phyloP scores from a whole-genome alignment of 2,329 filamentous ascomycete genomes.

The Phyllosticta citrichinensis region DNA sequence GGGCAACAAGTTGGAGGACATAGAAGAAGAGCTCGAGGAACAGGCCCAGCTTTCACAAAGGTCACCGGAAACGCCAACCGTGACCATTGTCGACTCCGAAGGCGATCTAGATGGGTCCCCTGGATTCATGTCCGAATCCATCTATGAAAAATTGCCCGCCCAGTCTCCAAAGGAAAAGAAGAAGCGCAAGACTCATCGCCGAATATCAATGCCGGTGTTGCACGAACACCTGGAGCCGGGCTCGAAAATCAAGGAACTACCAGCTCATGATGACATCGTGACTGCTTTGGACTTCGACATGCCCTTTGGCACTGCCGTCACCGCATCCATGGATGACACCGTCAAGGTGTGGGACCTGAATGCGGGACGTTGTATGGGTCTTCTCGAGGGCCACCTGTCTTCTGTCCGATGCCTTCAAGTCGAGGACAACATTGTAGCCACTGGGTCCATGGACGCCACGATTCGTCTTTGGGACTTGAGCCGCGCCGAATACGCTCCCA shows the following conservation, averaged over 20 bases:
- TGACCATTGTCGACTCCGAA: constrained; percentile 42
- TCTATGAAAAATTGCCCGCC: constrained; percentile 79
- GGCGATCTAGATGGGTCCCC: constrained; percentile 32
- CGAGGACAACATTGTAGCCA: constrained; percentile 90
- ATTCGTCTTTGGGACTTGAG: constrained; percentile 93
- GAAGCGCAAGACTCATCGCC: constrained; percentile 48
- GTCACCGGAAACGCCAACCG: constrained; percentile 18
- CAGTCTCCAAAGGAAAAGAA: constrained; percentile 43
- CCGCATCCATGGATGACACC: constrained; percentile 83
- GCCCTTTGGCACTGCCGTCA: constrained; percentile 93
- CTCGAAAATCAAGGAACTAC: constrained; percentile 76
- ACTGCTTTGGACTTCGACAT: constrained; percentile 92
- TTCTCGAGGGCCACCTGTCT: constrained; percentile 86
- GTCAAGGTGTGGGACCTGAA: constrained; percentile 96
- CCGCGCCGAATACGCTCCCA: constrained; percentile 72
- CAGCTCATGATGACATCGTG: constrained; percentile 78
- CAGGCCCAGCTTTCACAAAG: constrained; percentile 36
- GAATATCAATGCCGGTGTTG: constrained; percentile 84
- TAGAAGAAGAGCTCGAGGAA: constrained; percentile 49
- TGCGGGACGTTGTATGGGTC: constrained; percentile 80
- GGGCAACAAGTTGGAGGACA: constrained; percentile 52
- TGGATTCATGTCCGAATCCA: constrained; percentile 93
- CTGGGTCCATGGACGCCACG: constrained; percentile 88
- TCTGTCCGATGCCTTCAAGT: constrained; percentile 89
- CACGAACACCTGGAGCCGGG: constrained; percentile 93